Conservation (phyloP, 768 basidiomycete species). For the Paxillus ammoniavirescens region DNA sequence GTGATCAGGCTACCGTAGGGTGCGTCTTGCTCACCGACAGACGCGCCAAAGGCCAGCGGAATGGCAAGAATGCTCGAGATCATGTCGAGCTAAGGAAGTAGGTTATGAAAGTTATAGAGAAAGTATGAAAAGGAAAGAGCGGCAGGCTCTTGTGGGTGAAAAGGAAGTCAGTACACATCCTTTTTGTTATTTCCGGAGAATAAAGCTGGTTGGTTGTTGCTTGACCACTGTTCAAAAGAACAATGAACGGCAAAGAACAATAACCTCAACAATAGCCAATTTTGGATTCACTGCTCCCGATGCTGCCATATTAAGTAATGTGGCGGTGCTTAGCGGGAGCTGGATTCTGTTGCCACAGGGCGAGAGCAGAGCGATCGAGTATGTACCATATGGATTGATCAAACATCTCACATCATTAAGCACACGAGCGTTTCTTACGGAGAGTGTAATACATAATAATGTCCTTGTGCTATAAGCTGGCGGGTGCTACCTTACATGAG, state of each 20-base stretch:
- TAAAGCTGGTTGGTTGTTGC: conserved; percentile 23
- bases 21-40: conserved; percentile 33
- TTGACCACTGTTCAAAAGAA: conserved; percentile 13
- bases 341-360: too few relatives aligned
- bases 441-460: not conserved
- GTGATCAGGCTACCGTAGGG: not conserved
- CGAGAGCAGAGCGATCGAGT: too few relatives aligned
- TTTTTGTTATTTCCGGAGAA: conserved; percentile 30
- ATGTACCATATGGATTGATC: too few relatives aligned
- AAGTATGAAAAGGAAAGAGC: conserved; percentile 21
- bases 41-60: conserved; percentile 37
- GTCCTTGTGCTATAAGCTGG: not conserved
- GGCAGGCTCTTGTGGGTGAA: conserved; percentile 13
- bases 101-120: conserved; percentile 18
- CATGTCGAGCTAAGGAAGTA: conserved; percentile 34
- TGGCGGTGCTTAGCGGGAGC: conserved; percentile 10
- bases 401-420: too few relatives aligned
- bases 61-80: conserved; percentile 37
- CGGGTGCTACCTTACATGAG: conserved; percentile 13
- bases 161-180: conserved; percentile 14
- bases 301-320: not conserved
- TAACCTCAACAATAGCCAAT: conserved; percentile 13
- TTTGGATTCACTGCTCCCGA: conserved; percentile 6
- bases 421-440: not conserved
- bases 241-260: conserved; percentile 26